phyloP scores from a whole-genome alignment of 169 alveolate genomes.

The Plasmodium adleri region DNA sequence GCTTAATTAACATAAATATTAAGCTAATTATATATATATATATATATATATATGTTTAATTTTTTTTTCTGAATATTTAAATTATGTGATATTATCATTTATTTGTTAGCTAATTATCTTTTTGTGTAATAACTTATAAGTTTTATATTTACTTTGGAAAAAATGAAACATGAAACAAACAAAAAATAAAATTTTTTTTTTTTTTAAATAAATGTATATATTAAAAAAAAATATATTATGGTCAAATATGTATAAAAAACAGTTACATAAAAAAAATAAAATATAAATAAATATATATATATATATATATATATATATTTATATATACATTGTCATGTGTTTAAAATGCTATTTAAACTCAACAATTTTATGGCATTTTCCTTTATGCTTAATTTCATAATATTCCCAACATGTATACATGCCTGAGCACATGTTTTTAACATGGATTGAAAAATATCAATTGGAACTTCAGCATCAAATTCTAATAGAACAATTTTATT shows the following conservation, averaged over 20 bases:
- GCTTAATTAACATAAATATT: too few species aligned
- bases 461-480: constrained; percentile 76
- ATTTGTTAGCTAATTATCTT: constrained; percentile 6
- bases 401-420: constrained; percentile 49
- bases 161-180: constrained; percentile 6
- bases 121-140: not conserved
- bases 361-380: constrained; percentile 69
- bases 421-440: constrained; percentile 46
- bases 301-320: not conserved
- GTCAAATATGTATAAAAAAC: not conserved
- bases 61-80: too few species aligned
- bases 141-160: constrained; percentile 15
- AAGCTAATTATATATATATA: too few species aligned
- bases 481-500: constrained; percentile 64
- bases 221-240: not conserved
- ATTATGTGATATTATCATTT: not conserved
- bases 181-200: constrained; percentile 20
- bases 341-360: constrained; percentile 43
- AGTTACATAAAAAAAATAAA: constrained; percentile 1
- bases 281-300: constrained; percentile 1
- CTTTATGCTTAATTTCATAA: constrained; percentile 64
- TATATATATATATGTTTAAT: too few species aligned
- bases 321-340: constrained; percentile 9
- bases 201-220: constrained; percentile 1
- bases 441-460: constrained; percentile 69